Conservation (phyloP, 441 rosid genomes). For the Eruca vesicaria region DNA sequence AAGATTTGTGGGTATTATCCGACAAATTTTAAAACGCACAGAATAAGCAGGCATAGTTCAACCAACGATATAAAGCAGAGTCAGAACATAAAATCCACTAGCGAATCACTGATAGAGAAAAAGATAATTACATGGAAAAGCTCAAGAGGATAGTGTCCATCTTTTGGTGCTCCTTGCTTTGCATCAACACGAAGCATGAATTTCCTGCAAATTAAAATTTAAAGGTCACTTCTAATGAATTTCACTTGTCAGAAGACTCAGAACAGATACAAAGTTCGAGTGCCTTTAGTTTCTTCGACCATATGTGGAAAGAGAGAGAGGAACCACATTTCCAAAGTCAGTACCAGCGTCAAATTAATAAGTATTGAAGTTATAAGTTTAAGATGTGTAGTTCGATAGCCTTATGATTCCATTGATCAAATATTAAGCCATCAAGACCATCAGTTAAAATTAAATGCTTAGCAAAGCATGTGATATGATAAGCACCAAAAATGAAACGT, state of each 20-base stretch:
- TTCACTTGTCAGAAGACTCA: conserved; percentile 8
- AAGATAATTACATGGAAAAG: conserved; percentile 64
- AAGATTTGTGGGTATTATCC: conserved; percentile 7
- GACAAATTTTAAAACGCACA: neutral
- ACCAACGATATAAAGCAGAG: neutral
- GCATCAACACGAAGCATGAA: conserved; percentile 90
- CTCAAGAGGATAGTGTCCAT: conserved; percentile 81
- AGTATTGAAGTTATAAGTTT: neutral
- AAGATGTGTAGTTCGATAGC: neutral
- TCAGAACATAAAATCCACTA: neutral
- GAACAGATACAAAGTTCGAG: neutral
- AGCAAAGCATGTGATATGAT: neutral
- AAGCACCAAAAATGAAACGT: conserved; percentile 30
- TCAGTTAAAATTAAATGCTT: neutral
- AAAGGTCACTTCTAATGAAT: neutral
- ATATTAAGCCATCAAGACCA: conserved; percentile 3
- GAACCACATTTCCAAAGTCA: neutral
- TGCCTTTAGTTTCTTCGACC: neutral
- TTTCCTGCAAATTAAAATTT: conserved; percentile 51
- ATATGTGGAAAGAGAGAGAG: neutral
- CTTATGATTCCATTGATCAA: neutral
- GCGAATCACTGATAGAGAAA: neutral
- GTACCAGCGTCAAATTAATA: neutral
- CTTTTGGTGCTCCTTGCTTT: conserved; percentile 86
- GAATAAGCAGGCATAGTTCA: neutral